Evolutionary conservation across 1,139 yeast genomes (phyloP), one percentile per base, ranked within the genome.

Genomic region (Tardiomyces depauwii): DNA sequence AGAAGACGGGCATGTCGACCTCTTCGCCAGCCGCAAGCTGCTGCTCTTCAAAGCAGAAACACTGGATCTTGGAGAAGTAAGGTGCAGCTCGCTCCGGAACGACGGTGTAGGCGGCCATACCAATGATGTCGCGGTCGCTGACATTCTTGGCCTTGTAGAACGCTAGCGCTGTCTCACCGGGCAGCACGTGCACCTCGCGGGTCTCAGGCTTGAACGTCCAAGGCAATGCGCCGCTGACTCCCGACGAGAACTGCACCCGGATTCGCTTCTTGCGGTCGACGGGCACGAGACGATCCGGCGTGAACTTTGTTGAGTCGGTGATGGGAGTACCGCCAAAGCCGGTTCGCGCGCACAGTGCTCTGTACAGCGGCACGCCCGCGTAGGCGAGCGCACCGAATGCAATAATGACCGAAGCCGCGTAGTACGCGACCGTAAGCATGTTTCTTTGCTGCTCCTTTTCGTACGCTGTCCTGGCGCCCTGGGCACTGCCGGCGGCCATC

Each of bases 1-100:
- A 93, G 68, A 93, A 93, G 16, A 91, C 89, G 0, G 99, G 99
- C 98, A 93, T 91, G 61, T 93, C 99, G 14, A 93, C 95, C 63
- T 91, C 97, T 67, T 93, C 99, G 6, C 97, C 97, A 1, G 96
- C 96, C 48, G 82, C 76, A 53, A 91, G 71, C 63, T 87, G 76
- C 65, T 91, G 99, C 62, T 91, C 98, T 67, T 91, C 99, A 62
- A 93, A 91, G 62, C 99, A 91, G 68, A 91, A 91, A 65, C 99
- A 91, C 63, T 91, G 98, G 59, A 91, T 91, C 66, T 91, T 91
- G 68, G 87, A 86, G 70, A 91, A 91, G 65, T 91, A 93, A 5
- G 88, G 95, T 1, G 97, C 95, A 10, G 93, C 95, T 56, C 85
- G 89, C 55, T 91, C 97, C 0, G 99, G 99, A 0, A 95, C 80